Conservation (phyloP, 371 early-diverging fungal species). For the Dichotomocladium elegans region DNA sequence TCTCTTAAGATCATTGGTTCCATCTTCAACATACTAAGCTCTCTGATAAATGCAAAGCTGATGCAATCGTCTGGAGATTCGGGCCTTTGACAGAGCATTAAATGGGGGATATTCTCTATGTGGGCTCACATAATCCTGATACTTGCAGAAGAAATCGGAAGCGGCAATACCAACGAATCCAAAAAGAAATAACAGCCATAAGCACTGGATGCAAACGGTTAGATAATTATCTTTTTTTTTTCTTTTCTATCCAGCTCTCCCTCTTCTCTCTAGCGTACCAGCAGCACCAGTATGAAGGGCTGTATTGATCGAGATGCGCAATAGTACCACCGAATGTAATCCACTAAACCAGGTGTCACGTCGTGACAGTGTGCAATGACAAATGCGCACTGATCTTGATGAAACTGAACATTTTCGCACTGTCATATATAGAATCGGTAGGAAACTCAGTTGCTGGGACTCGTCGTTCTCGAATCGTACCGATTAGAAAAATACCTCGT, state of each 20-base stretch:
- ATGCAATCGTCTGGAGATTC: constrained; percentile 62
- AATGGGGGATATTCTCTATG: background rate
- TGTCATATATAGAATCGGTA: too few relatives aligned
- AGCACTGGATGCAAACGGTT: constrained; percentile 21
- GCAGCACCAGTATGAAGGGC: constrained; percentile 29
- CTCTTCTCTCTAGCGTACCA: constrained; percentile 32
- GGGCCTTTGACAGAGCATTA: constrained; percentile 37
- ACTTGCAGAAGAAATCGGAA: constrained; percentile 69
- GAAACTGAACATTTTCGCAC: constrained; percentile 53
- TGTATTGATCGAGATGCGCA: constrained; percentile 41
- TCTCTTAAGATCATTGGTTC: background rate
- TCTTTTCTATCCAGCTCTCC: too few relatives aligned
- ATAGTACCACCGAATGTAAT: constrained; percentile 61
- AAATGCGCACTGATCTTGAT: constrained; percentile 55
- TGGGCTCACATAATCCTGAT: background rate
- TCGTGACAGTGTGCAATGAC: constrained; percentile 49
- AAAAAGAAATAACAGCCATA: constrained; percentile 60
- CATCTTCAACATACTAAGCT: constrained; percentile 43
- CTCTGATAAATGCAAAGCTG: constrained; percentile 58
- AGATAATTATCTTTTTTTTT: background rate
- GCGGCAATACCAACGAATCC: constrained; percentile 70
- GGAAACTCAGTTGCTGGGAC: too few relatives aligned
- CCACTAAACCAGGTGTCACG: constrained; percentile 53
- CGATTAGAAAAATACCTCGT: too few relatives aligned
- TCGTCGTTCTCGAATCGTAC: too few relatives aligned